These are phyloP conservation scores for Aspergillus nomiae DNA, from an alignment of 2,329 filamentous ascomycete species.

Conservation along the genomic window DNA sequence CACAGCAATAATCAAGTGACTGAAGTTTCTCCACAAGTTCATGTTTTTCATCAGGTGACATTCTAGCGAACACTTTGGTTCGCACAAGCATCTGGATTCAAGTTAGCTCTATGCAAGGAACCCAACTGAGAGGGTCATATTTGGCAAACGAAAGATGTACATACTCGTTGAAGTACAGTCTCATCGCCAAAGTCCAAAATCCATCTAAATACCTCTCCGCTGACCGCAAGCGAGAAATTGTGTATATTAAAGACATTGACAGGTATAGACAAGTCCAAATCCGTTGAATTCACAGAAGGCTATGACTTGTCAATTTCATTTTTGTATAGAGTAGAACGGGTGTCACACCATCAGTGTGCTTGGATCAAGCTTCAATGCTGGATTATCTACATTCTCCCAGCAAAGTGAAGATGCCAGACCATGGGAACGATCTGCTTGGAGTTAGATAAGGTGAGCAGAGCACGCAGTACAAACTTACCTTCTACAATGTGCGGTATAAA, in stretches of 20 bases:
- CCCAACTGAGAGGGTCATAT: neutral
- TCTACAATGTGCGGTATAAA: slow-evolving; percentile 88
- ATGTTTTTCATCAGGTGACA: slow-evolving; percentile 99
- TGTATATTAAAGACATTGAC: slow-evolving; percentile 79
- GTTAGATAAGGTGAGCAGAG: slow-evolving; percentile 2
- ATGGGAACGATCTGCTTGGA: slow-evolving; percentile 62
- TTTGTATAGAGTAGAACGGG: neutral
- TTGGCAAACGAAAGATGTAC: neutral
- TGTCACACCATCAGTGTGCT: slow-evolving; percentile 67
- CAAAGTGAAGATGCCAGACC: slow-evolving; percentile 72
- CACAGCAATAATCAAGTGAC: slow-evolving; percentile 90
- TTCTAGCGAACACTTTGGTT: slow-evolving; percentile 93
- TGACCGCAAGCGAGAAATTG: slow-evolving; percentile 87
- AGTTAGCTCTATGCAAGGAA: neutral
- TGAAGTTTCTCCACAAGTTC: slow-evolving; percentile 97
- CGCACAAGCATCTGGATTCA: slow-evolving; percentile 74
- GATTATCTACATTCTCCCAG: slow-evolving; percentile 97
- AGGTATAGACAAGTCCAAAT: slow-evolving; percentile 79
- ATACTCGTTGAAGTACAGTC: slow-evolving; percentile 71
- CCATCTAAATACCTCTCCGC: slow-evolving; percentile 95
- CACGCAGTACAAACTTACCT: slow-evolving; percentile 48
- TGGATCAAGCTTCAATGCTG: slow-evolving; percentile 73
- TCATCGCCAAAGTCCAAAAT: slow-evolving; percentile 85
- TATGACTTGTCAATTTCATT: slow-evolving; percentile 37
- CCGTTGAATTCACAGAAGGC: slow-evolving; percentile 70